Evolutionary conservation across 257 asterid genomes (phyloP), one percentile per base, ranked within the genome.

Genomic region (Gardenia jasminoides): DNA sequence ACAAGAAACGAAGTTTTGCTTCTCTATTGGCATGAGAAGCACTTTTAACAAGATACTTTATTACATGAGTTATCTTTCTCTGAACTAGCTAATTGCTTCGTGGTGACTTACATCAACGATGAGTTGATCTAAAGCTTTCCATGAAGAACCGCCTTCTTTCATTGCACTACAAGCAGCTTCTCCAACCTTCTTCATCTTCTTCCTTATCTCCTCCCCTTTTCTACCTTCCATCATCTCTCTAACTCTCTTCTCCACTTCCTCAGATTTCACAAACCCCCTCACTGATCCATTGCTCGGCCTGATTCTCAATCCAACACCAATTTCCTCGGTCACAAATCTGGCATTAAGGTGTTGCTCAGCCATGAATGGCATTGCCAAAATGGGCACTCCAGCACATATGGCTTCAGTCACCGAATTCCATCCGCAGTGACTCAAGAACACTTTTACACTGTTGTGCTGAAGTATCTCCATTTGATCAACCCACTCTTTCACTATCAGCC

Each of bases 401-500:
- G 96, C 85, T 71, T 93, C 98, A 70, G 74, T 20, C 74, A 88
- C 90, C 12, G 98, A 93, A 76, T 93, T 93, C 96, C 97, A 93
- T 76, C 98, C 98, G 26, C 98, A 93, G 67, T 93, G 97, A 76
- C 94, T 89, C 84, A 93, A 62, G 78, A 90, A 89, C 69, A 92
- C 94, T 12, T 75, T 81, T 5, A 90, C 84, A 0, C 80, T 84
- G 1, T 79, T 79, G 78, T 93, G 98, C 4, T 46, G n/a, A 13
- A 91, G 87, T 4, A 90, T 83, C 5, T 75, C 61, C 46, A 72
- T 28, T 82, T 93, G 98, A 72, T 90, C 92, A 19, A 90, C 93
- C 96, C 97, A 93, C 26, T 82, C 94, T 22, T 69, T 83, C 2
- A 88, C 90, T 16, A 92, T n/a, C 31, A 88, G 39, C 28, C 93